These are phyloP conservation scores for Debaryomyces sp. DNA, from an alignment of 1,139 yeast genomes.

Conservation along the genomic window DNA sequence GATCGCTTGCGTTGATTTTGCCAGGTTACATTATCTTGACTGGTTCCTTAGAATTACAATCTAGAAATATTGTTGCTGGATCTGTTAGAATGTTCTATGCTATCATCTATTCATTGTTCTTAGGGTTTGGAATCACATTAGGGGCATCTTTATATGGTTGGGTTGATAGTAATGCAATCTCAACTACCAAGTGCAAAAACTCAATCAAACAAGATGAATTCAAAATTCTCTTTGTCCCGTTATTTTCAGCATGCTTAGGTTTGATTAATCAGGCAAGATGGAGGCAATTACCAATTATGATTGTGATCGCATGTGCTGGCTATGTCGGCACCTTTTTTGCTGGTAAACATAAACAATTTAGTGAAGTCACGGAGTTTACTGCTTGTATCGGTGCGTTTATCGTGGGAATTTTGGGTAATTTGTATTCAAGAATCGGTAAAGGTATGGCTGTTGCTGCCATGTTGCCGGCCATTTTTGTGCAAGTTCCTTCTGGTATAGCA, in stretches of 20 bases:
- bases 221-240: slow-evolving; percentile 79
- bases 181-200: slow-evolving; percentile 65
- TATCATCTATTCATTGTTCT: slow-evolving; percentile 82
- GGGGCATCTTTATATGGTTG: slow-evolving; percentile 95
- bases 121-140: slow-evolving; percentile 91
- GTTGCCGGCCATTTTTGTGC: slow-evolving; percentile 93
- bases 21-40: slow-evolving; percentile 93
- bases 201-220: slow-evolving; percentile 57
- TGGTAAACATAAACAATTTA: slow-evolving; percentile 70
- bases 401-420: slow-evolving; percentile 86
- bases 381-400: slow-evolving; percentile 90
- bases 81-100: slow-evolving; percentile 96
- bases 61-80: slow-evolving; percentile 89
- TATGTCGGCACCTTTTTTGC: slow-evolving; percentile 86
- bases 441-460: slow-evolving; percentile 97
- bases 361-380: slow-evolving; percentile 76
- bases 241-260: slow-evolving; percentile 71
- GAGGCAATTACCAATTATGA: slow-evolving; percentile 81
- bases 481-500: slow-evolving; percentile 94
- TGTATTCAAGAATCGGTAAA: slow-evolving; percentile 83
- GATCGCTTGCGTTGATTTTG: slow-evolving; percentile 83
- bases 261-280: slow-evolving; percentile 83
- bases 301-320: slow-evolving; percentile 72
- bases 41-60: slow-evolving; percentile 89
- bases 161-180: slow-evolving; percentile 79